Percentiles rank a stretch among this genome's conserved stretches.
Evolutionary conservation across 1,284 basidiomycete species (phyloP).

Genomic region (Ustanciosporium gigantosporum): DNA sequence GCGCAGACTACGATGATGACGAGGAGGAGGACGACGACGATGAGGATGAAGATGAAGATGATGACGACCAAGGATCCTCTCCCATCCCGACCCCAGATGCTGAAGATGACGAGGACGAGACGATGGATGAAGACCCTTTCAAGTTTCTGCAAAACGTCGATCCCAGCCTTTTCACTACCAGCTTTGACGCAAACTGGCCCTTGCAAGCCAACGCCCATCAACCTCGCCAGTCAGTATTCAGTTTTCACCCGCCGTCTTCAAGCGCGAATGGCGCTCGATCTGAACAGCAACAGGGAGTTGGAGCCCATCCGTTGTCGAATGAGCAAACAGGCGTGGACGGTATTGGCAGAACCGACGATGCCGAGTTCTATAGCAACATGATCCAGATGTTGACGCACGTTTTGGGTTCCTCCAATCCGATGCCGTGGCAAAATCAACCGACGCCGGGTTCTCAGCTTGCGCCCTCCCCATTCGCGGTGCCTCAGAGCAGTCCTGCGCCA

Average conservation of each 20-base stretch:
- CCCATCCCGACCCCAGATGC: conserved; percentile 6
- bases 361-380: conserved; percentile 46
- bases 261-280: not conserved
- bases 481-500: conserved; percentile 29
- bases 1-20: conserved; percentile 5
- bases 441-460: conserved; percentile 30
- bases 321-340: not conserved
- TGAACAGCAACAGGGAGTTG: not conserved
- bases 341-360: conserved; percentile 10
- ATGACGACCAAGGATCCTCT: conserved; percentile 4
- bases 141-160: conserved; percentile 25
- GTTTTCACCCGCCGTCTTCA: too few relatives aligned
- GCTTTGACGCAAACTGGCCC: not conserved
- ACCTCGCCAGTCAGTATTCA: too few relatives aligned
- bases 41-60: conserved; percentile 9
- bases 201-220: not conserved
- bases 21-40: too few relatives aligned
- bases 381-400: conserved; percentile 54
- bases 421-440: conserved; percentile 28
- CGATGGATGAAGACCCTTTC: conserved; percentile 16
- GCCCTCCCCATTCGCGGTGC: conserved; percentile 18
- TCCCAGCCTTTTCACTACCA: conserved; percentile 13
- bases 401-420: conserved; percentile 41
- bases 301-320: not conserved
- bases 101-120: conserved; percentile 24